These are phyloP conservation scores for Capsella rubella DNA, from an alignment of 441 rosid species.

Conservation along the genomic window DNA sequence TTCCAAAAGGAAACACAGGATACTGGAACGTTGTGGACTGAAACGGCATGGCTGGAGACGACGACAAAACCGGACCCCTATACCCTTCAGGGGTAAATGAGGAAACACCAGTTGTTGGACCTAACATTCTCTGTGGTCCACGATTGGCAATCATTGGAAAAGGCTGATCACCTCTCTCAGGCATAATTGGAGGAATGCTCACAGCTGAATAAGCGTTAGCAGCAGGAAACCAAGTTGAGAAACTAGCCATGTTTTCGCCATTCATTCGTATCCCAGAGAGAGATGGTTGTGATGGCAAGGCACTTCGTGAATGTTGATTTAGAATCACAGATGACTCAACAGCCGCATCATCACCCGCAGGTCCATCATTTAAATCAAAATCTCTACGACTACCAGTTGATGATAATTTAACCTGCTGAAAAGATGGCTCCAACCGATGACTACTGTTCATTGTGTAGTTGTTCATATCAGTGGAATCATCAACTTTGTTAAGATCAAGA, in stretches of 20 bases:
- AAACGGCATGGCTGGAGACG: conserved; percentile 65
- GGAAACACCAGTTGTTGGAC: conserved; percentile 51
- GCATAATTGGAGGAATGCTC: conserved; percentile 61
- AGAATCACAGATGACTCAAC: conserved; percentile 57
- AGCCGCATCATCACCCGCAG: conserved; percentile 61
- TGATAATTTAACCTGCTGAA: conserved; percentile 49
- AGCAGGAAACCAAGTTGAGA: conserved; percentile 73
- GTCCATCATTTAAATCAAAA: conserved; percentile 96
- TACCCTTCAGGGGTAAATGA: conserved; percentile 55
- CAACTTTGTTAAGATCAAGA: conserved; percentile 83
- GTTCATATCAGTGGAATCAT: conserved; percentile 63
- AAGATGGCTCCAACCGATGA: conserved; percentile 49
- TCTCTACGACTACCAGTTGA: conserved; percentile 57
- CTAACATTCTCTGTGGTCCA: conserved; percentile 63
- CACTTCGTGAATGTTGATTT: conserved; percentile 57
- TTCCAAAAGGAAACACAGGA: conserved; percentile 58
- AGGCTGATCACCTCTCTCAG: conserved; percentile 76
- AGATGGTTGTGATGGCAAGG: conserved; percentile 53
- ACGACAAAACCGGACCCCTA: conserved; percentile 56
- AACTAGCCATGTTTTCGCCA: conserved; percentile 57
- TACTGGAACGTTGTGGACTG: conserved; percentile 58
- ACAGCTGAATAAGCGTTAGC: conserved; percentile 62
- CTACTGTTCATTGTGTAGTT: conserved; percentile 50
- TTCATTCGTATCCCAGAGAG: conserved; percentile 58
- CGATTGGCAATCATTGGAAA: conserved; percentile 60